Percentiles rank a stretch among this genome's conserved stretches.
Conservation (phyloP, 2,329 filamentous ascomycete species). For the Fonsecaea nubica region DNA sequence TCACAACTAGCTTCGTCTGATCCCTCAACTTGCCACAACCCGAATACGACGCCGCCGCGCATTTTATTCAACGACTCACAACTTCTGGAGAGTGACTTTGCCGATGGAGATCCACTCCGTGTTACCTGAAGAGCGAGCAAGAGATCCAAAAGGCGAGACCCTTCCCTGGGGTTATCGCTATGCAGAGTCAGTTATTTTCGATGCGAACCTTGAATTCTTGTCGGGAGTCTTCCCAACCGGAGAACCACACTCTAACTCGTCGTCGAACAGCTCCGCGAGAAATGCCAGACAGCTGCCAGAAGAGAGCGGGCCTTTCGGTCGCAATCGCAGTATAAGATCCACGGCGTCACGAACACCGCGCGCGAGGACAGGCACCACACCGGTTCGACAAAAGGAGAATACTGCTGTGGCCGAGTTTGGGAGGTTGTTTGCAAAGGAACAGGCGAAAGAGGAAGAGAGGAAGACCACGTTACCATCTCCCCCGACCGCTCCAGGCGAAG, state of each 20-base stretch:
- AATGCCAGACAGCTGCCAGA: constrained; percentile 62
- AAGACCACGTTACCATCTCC: constrained; percentile 32
- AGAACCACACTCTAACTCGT: constrained; percentile 20
- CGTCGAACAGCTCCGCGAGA: constrained; percentile 50
- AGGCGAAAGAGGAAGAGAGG: constrained; percentile 47
- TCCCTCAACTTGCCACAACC: background rate
- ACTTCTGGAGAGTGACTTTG: background rate
- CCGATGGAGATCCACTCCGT: constrained; percentile 70
- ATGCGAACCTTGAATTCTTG: background rate
- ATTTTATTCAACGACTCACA: background rate
- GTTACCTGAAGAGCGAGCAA: constrained; percentile 66
- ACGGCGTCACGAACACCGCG: constrained; percentile 55
- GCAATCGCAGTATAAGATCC: constrained; percentile 54
- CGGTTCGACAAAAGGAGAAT: constrained; percentile 60
- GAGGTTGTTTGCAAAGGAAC: constrained; percentile 53
- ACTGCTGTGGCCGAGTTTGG: constrained; percentile 57
- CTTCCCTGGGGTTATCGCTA: constrained; percentile 70
- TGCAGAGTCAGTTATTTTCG: constrained; percentile 60
- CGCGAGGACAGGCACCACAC: constrained; percentile 65
- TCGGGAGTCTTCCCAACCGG: background rate
- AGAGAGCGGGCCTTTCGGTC: constrained; percentile 68
- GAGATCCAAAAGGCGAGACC: constrained; percentile 63
- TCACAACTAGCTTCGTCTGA: background rate
- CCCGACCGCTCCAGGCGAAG: constrained; percentile 25
- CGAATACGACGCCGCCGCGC: background rate